Conservation (phyloP, 495 filamentous ascomycete genomes). For the Daldinia caldariorum region DNA sequence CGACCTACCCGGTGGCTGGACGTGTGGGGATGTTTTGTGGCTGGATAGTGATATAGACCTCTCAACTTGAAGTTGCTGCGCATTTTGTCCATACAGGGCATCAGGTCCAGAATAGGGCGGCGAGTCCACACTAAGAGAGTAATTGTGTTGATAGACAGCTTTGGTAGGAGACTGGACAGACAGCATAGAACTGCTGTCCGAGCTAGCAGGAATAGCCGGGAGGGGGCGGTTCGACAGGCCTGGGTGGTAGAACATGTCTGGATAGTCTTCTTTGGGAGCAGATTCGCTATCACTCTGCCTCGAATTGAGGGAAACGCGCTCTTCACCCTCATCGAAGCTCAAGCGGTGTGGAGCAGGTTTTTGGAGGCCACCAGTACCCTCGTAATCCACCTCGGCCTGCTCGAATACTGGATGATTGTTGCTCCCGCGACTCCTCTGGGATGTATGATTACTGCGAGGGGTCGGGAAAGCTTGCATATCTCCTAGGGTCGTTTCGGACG, state of each 20-base stretch:
- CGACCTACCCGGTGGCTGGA: constrained; percentile 84
- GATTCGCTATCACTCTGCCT: constrained; percentile 66
- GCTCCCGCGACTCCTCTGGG: constrained; percentile 52
- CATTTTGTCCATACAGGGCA: constrained; percentile 50
- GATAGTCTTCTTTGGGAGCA: constrained; percentile 70
- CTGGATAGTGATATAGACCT: constrained; percentile 86
- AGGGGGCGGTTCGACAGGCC: constrained; percentile 76
- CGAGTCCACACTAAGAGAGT: constrained; percentile 55
- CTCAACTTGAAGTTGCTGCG: constrained; percentile 68
- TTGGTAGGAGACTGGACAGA: constrained; percentile 50
- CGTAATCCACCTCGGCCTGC: constrained; percentile 69
- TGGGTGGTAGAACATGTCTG: constrained; percentile 94
- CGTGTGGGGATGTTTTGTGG: constrained; percentile 80
- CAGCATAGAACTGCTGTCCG: constrained; percentile 53
- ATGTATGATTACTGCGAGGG: constrained; percentile 44
- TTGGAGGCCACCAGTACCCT: constrained; percentile 84
- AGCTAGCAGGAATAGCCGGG: constrained; percentile 76
- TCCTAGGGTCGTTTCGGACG: constrained; percentile 40
- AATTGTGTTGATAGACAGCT: constrained; percentile 49
- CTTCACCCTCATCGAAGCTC: constrained; percentile 96
- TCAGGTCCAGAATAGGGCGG: constrained; percentile 50
- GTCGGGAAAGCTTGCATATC: constrained; percentile 49
- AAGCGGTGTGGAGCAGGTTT: constrained; percentile 74
- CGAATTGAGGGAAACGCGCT: constrained; percentile 65
- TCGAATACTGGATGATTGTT: constrained; percentile 53